Conservation (phyloP, 768 basidiomycete genomes). For the Tylopilus sp. region DNA sequence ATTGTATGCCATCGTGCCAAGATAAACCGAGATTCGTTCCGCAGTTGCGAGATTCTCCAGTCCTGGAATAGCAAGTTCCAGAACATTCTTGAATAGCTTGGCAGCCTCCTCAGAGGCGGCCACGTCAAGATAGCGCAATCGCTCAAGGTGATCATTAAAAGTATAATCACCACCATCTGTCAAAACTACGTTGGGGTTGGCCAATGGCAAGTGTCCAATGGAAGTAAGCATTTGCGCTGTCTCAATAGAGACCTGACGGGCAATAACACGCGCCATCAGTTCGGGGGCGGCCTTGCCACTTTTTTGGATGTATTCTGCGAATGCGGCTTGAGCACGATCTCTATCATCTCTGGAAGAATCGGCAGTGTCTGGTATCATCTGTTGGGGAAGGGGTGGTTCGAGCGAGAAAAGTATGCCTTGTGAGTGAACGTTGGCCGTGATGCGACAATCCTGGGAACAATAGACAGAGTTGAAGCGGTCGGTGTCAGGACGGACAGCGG, state of each 20-base stretch:
- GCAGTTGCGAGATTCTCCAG: constrained; percentile 67
- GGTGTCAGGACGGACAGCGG: constrained; percentile 41
- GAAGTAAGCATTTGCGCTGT: constrained; percentile 50
- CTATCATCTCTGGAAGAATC: constrained; percentile 42
- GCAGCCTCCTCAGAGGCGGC: constrained; percentile 46
- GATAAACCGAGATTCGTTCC: constrained; percentile 55
- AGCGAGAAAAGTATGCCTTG: constrained; percentile 70
- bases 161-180: constrained; percentile 53
- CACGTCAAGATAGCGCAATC: constrained; percentile 66
- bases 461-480: constrained; percentile 60
- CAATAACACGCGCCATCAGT: constrained; percentile 69
- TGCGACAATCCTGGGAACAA: constrained; percentile 69
- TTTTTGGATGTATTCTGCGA: constrained; percentile 52
- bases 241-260: constrained; percentile 65
- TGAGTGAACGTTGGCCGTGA: constrained; percentile 52
- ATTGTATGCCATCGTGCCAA: constrained; percentile 76
- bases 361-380: constrained; percentile 32
- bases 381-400: constrained; percentile 55
- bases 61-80: constrained; percentile 63
- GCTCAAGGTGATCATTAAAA: constrained; percentile 74
- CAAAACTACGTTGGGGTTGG: constrained; percentile 20
- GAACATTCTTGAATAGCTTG: constrained; percentile 47
- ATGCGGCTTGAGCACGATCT: constrained; percentile 55
- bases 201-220: constrained; percentile 12
- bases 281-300: constrained; percentile 45